Evolutionary conservation across 192 early-diverging fungal genomes (phyloP).

Genomic region (Haplosporangium gracile): DNA sequence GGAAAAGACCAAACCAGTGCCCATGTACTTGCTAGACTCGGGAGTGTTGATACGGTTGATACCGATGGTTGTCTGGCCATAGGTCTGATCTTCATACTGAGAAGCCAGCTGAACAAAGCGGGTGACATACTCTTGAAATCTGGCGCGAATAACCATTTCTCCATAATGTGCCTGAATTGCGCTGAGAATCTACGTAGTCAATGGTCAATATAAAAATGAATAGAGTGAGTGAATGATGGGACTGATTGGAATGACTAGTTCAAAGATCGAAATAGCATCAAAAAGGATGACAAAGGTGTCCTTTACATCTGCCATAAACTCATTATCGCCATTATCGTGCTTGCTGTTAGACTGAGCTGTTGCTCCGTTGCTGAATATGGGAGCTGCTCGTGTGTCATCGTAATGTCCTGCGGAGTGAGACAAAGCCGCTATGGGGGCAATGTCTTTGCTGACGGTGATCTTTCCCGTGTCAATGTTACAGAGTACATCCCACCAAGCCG

Average conservation of each 20-base stretch:
- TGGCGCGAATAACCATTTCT: conserved; percentile 89
- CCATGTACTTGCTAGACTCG: conserved; percentile 66
- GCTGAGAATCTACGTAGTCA: conserved; percentile 68
- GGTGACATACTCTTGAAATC: conserved; percentile 89
- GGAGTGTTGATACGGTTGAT: conserved; percentile 58
- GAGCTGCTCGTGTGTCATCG: conserved; percentile 30
- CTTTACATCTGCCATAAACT: conserved; percentile 69
- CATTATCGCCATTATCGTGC: conserved; percentile 64
- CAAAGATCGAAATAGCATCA: neutral
- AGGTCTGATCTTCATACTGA: conserved; percentile 80
- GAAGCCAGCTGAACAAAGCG: conserved; percentile 86
- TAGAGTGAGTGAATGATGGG: conserved; percentile 3
- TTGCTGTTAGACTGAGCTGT: conserved; percentile 41
- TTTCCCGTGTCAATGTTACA: conserved; percentile 95
- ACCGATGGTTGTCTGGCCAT: conserved; percentile 73
- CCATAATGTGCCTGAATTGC: conserved; percentile 88
- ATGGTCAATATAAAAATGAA: neutral
- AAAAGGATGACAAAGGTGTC: neutral
- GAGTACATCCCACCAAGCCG: conserved; percentile 96
- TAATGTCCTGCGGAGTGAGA: conserved; percentile 23
- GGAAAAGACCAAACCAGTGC: conserved; percentile 77
- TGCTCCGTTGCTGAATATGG: conserved; percentile 25
- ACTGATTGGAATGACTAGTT: neutral
- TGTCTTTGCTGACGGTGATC: conserved; percentile 90
- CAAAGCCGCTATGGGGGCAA: conserved; percentile 30